phyloP scores from a whole-genome alignment of 345 rosid species.

The Eucalyptus marginata region DNA sequence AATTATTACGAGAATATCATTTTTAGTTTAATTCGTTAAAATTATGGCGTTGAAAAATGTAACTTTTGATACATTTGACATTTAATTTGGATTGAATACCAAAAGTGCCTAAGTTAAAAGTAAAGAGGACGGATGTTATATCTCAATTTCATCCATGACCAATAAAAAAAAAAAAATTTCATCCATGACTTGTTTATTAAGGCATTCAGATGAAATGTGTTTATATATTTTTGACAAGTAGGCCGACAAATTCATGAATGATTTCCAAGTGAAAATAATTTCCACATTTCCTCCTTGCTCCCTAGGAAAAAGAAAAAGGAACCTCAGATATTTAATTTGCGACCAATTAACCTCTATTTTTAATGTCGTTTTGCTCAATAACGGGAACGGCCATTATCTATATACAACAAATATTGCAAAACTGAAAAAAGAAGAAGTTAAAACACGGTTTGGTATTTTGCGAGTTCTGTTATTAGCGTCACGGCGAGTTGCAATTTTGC shows the following conservation, averaged over 20 bases:
- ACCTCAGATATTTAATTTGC: background rate
- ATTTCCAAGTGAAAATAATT: background rate
- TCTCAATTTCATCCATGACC: rapidly evolving
- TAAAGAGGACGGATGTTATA: rapidly evolving
- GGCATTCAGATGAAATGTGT: rapidly evolving
- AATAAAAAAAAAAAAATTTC: too few species aligned
- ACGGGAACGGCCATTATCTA: background rate
- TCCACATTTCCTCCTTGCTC: rapidly evolving
- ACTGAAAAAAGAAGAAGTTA: background rate
- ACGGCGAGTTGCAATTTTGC: rapidly evolving
- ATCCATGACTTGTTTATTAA: rapidly evolving
- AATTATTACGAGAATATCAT: background rate
- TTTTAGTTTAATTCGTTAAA: background rate
- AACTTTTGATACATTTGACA: background rate
- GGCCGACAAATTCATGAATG: rapidly evolving
- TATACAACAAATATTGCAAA: background rate
- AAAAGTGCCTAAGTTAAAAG: rapidly evolving
- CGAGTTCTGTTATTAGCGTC: background rate
- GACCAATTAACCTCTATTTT: background rate
- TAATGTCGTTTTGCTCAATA: background rate
- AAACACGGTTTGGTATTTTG: background rate
- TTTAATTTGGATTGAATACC: rapidly evolving
- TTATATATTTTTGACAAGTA: background rate
- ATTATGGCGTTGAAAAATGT: rapidly evolving
- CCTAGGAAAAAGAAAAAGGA: background rate